Conservation (phyloP, 495 filamentous ascomycete species). For the Hyaloscypha hepaticicola region DNA sequence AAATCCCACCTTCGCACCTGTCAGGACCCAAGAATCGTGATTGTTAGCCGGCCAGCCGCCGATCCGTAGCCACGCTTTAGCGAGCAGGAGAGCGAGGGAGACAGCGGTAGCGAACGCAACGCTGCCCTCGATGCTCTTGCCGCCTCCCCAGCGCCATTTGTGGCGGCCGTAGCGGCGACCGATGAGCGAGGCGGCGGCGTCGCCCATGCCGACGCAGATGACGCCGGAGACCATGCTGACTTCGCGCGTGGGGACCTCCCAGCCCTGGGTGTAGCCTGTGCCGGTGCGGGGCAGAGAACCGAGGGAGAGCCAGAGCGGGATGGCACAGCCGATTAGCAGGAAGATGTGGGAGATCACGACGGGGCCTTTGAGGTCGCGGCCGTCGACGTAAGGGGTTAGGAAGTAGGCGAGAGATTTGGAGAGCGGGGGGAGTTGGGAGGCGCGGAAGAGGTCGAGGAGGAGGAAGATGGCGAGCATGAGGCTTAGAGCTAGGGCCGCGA, state of each 20-base stretch:
- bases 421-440: slow-evolving; percentile 85
- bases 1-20: slow-evolving; percentile 56
- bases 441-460: slow-evolving; percentile 83
- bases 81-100: slow-evolving; percentile 65
- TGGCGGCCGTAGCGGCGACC: slow-evolving; percentile 80
- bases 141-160: slow-evolving; percentile 97
- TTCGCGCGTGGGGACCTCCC: slow-evolving; percentile 69
- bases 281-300: slow-evolving; percentile 57
- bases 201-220: slow-evolving; percentile 91
- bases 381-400: slow-evolving; percentile 91
- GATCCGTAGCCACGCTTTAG: slow-evolving; percentile 69
- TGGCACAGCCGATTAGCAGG: slow-evolving; percentile 90
- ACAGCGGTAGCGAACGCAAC: slow-evolving; percentile 82
- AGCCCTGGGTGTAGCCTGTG: slow-evolving; percentile 57
- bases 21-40: slow-evolving; percentile 41
- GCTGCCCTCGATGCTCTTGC: slow-evolving; percentile 92
- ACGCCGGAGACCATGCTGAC: slow-evolving; percentile 87
- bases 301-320: slow-evolving; percentile 89
- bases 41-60: slow-evolving; percentile 63
- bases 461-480: slow-evolving; percentile 80
- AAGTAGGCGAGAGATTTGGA: slow-evolving; percentile 80
- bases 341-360: slow-evolving; percentile 97
- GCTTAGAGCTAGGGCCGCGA: slow-evolving; percentile 71
- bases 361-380: slow-evolving; percentile 85
- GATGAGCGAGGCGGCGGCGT: slow-evolving; percentile 90